phyloP scores from a whole-genome alignment of 1,284 basidiomycete genomes.

The Boletus semigastroideus region DNA sequence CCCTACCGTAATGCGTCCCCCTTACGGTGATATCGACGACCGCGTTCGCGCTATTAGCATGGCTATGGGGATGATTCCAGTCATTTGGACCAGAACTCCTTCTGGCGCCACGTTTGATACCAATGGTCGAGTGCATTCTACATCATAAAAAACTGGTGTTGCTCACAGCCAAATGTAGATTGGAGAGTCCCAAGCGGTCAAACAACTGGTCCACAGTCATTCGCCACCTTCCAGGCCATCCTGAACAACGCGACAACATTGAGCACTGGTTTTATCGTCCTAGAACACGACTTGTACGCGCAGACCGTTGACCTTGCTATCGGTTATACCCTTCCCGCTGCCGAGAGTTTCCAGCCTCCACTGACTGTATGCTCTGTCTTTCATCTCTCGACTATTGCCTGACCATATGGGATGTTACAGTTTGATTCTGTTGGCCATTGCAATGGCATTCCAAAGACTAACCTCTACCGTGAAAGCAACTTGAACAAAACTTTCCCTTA shows the following conservation, averaged over 20 bases:
- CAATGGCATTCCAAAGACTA: constrained; percentile 47
- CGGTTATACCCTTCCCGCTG: constrained; percentile 80
- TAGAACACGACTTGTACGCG: constrained; percentile 85
- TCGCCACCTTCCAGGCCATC: constrained; percentile 59
- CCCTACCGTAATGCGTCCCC: constrained; percentile 68
- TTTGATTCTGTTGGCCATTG: constrained; percentile 68
- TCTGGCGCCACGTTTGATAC: constrained; percentile 74
- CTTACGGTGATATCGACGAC: constrained; percentile 73
- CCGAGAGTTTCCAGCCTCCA: constrained; percentile 55
- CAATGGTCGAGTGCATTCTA: constrained; percentile 49
- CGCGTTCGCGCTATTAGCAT: constrained; percentile 84
- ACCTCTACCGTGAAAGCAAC: constrained; percentile 68
- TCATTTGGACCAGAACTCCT: constrained; percentile 75
- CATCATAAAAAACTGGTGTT: neutral
- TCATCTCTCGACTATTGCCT: neutral
- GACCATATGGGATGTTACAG: constrained; percentile 32
- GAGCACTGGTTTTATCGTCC: constrained; percentile 78
- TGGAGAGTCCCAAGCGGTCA: constrained; percentile 80
- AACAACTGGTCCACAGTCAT: constrained; percentile 57
- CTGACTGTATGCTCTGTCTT: constrained; percentile 50
- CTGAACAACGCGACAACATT: constrained; percentile 59
- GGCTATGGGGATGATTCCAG: constrained; percentile 79
- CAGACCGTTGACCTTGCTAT: constrained; percentile 87
- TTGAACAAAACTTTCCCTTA: constrained; percentile 59
- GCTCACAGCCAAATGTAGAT: constrained; percentile 43